Percentiles rank a stretch among this genome's conserved stretches.
Conservation (phyloP, 129 eudicot species). For the Cynara cardunculus region DNA sequence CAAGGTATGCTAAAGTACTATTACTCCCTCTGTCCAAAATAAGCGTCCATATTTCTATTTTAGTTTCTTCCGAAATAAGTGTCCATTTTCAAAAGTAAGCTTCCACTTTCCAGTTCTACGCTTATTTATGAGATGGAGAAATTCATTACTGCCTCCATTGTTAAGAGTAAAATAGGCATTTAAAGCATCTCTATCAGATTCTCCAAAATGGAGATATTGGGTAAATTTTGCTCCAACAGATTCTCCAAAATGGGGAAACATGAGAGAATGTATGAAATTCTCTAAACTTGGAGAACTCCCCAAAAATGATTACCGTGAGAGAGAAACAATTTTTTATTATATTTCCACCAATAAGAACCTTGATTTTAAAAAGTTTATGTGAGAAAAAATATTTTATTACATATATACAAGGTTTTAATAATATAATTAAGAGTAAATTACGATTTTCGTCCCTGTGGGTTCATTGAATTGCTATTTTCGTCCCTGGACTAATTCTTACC, state of each 20-base stretch:
- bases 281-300: background rate
- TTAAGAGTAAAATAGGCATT: background rate
- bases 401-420: background rate
- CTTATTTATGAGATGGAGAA: background rate
- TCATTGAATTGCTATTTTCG: no score
- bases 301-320: background rate
- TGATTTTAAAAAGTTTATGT: background rate
- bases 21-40: background rate
- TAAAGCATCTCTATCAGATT: background rate
- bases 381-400: background rate
- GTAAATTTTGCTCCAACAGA: background rate
- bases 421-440: no score
- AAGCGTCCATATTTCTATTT: background rate
- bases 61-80: background rate
- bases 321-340: background rate
- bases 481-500: no score
- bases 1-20: slow-evolving; percentile 44
- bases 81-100: background rate
- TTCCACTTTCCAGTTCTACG: background rate
- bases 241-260: background rate
- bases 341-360: background rate
- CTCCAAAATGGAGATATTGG: background rate
- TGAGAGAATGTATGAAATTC: background rate
- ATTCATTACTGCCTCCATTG: background rate
- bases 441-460: no score